Conservation (phyloP, 768 basidiomycete species). For the Tulasnella sp. region DNA sequence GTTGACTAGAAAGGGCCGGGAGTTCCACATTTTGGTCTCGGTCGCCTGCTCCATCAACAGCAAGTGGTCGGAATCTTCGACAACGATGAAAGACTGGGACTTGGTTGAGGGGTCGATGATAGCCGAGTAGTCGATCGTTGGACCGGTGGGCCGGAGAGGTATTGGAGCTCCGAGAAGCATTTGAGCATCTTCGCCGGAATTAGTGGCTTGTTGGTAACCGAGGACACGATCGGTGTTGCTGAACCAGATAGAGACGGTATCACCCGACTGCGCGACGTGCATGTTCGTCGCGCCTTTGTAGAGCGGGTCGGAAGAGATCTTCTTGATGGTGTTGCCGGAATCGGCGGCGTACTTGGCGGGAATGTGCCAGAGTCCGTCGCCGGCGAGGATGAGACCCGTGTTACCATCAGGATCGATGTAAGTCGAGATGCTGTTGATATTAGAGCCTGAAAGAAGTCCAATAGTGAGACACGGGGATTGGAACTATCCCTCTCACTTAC, state of each 20-base stretch:
- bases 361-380: slow-evolving; percentile 23
- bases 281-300: background rate
- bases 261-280: background rate
- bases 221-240: background rate
- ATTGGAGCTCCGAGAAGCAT: slow-evolving; percentile 2
- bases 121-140: slow-evolving; percentile 10
- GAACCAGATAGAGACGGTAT: background rate
- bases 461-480: background rate
- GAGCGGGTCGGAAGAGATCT: background rate
- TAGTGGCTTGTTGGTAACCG: background rate
- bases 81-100: slow-evolving; percentile 9
- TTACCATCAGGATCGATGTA: background rate
- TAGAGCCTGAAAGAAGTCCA: background rate
- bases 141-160: background rate
- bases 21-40: slow-evolving; percentile 20
- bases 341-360: background rate
- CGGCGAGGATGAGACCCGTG: slow-evolving; percentile 5
- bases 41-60: slow-evolving; percentile 13
- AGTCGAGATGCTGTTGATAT: slow-evolving; percentile 12
- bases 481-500: background rate
- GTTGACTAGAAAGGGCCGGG: slow-evolving; percentile 18
- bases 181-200: background rate
- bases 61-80: background rate
- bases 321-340: background rate
- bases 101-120: slow-evolving; percentile 16